Evolutionary conservation across 331 rosid genomes (phyloP).

Genomic region (Arachis monticola): DNA sequence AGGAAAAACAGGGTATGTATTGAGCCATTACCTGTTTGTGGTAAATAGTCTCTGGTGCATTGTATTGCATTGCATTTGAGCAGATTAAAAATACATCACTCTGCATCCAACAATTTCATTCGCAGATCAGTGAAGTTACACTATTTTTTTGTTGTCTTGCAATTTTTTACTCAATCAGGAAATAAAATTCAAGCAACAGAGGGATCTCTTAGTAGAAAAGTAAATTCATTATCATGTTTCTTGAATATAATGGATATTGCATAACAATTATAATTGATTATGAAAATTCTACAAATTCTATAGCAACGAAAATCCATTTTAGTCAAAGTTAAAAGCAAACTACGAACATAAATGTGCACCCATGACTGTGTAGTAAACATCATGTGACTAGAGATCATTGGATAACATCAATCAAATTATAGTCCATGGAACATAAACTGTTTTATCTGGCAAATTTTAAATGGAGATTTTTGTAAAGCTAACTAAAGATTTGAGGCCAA

Average conservation of each 20-base stretch:
- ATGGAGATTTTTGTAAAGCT: too few relatives aligned
- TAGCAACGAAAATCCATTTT: too few relatives aligned
- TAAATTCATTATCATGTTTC: too few relatives aligned
- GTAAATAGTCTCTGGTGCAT: conserved; percentile 88
- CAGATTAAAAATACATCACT: conserved; percentile 80
- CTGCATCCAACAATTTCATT: conserved; percentile 67
- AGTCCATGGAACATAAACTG: too few relatives aligned
- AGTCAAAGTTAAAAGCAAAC: too few relatives aligned
- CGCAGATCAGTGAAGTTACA: conserved; percentile 24
- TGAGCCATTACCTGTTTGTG: conserved; percentile 75
- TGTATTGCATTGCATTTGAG: conserved; percentile 96
- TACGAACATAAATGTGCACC: too few relatives aligned
- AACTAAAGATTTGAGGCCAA: too few relatives aligned
- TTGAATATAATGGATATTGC: background rate
- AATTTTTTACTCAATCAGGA: conserved; percentile 22
- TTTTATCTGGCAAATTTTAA: too few relatives aligned
- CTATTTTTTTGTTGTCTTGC: conserved; percentile 8
- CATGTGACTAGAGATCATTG: too few relatives aligned
- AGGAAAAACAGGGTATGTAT: background rate
- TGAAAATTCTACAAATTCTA: background rate
- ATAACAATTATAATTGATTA: background rate
- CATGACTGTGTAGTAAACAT: too few relatives aligned
- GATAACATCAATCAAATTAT: too few relatives aligned
- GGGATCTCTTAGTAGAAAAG: background rate
- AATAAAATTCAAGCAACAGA: conserved; percentile 16